A percentile compares a stretch with the other conserved stretches of the same genome.
Conservation (phyloP, 2,329 filamentous ascomycete species). For the Verticillium dahliae region DNA sequence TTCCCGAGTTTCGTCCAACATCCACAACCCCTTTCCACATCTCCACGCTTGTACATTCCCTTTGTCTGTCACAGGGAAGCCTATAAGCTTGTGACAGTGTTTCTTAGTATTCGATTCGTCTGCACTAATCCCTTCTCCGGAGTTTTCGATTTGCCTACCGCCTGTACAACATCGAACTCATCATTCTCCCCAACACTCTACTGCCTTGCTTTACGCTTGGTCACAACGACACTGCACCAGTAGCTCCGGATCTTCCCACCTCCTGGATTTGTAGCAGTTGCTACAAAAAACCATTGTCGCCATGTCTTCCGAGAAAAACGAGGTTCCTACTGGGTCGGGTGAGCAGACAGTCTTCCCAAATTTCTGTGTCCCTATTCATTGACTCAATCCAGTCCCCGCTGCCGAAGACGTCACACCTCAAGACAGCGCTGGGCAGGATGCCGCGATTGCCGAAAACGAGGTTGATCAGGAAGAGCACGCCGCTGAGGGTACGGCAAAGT, state of each 20-base stretch:
- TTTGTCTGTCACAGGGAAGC: background rate
- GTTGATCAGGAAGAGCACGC: conserved; percentile 18
- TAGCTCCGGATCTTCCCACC: background rate
- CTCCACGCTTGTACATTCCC: background rate
- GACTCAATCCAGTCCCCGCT: background rate
- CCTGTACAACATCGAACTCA: background rate
- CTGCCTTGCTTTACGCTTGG: background rate
- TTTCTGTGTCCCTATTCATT: background rate
- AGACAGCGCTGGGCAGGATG: conserved; percentile 10
- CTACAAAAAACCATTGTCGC: background rate
- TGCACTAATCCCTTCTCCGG: background rate
- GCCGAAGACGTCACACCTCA: background rate
- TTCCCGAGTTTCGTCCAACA: background rate
- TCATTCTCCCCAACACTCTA: background rate
- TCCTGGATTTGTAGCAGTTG: background rate
- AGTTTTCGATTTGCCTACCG: background rate
- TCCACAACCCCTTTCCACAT: background rate
- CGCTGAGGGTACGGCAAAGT: conserved; percentile 20
- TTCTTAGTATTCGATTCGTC: background rate
- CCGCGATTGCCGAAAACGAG: background rate
- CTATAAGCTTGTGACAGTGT: background rate
- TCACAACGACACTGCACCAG: background rate
- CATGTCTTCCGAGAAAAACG: background rate
- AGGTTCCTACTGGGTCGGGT: background rate
- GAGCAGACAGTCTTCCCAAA: background rate